Conservation (phyloP, 768 basidiomycete genomes). For the Mycena amicta region DNA sequence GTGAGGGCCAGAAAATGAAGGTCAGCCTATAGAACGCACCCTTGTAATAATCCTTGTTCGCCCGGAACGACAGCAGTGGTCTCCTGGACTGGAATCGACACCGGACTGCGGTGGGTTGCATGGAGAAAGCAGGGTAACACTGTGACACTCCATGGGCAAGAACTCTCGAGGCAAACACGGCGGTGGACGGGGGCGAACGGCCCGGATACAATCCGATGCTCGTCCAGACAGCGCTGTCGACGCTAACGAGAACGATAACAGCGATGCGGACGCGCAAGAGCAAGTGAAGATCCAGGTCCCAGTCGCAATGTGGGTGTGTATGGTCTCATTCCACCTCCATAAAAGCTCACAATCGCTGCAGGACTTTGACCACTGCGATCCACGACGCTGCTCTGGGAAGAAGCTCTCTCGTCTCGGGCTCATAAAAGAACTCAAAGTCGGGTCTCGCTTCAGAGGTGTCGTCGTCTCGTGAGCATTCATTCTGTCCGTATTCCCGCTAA, state of each 20-base stretch:
- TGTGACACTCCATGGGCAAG: conserved; percentile 21
- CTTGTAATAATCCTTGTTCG: conserved; percentile 97
- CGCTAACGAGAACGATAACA: conserved; percentile 39
- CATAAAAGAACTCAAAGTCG: conserved; percentile 81
- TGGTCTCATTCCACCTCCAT: background rate
- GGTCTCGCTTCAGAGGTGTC: conserved; percentile 85
- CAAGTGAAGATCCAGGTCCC: conserved; percentile 60
- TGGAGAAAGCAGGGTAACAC: conserved; percentile 28
- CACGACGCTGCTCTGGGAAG: conserved; percentile 80
- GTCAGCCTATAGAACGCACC: conserved; percentile 61
- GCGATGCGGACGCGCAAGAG: conserved; percentile 28
- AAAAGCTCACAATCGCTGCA: conserved; percentile 30
- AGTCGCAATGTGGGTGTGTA: conserved; percentile 94
- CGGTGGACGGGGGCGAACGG: conserved; percentile 28
- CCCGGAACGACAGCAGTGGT: conserved; percentile 82
- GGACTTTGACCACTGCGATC: conserved; percentile 99
- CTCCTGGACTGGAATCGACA: conserved; percentile 84
- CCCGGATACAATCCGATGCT: conserved; percentile 27
- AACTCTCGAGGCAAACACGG: conserved; percentile 36
- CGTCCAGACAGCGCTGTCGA: conserved; percentile 64
- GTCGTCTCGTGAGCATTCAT: conserved; percentile 81
- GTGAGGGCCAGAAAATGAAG: background rate
- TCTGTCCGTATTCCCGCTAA: background rate
- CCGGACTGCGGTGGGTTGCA: conserved; percentile 70
- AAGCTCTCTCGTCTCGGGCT: conserved; percentile 85